Percentiles rank a stretch among this genome's conserved stretches.
Conservation (phyloP, 2,329 filamentous ascomycete species). For the Claviceps africana region DNA sequence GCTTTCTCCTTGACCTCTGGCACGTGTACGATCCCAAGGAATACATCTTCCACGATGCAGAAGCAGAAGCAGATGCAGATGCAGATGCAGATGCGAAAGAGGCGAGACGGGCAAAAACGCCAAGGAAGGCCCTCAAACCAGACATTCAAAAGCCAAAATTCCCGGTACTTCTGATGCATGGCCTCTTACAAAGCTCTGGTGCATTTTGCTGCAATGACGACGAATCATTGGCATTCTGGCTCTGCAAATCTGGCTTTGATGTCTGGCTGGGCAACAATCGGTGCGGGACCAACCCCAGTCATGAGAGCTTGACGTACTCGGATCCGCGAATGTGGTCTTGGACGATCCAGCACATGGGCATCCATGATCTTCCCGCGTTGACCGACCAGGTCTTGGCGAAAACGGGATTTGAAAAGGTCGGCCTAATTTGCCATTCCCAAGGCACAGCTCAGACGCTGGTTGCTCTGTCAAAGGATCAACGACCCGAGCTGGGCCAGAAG, state of each 20-base stretch:
- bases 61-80: neutral
- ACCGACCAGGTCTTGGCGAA: constrained; percentile 65
- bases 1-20: constrained; percentile 79
- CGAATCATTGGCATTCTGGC: constrained; percentile 76
- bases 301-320: constrained; percentile 51
- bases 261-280: constrained; percentile 94
- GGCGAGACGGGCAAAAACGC: constrained; percentile 12
- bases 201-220: constrained; percentile 87
- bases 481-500: constrained; percentile 68
- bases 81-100: neutral
- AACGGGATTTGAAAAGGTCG: constrained; percentile 72
- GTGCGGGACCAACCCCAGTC: constrained; percentile 69
- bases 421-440: constrained; percentile 76
- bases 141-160: constrained; percentile 45
- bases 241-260: constrained; percentile 85
- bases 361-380: constrained; percentile 73
- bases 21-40: constrained; percentile 78
- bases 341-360: constrained; percentile 91
- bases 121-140: constrained; percentile 25
- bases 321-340: constrained; percentile 94
- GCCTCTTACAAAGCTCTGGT: constrained; percentile 73
- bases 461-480: constrained; percentile 76
- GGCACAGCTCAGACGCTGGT: constrained; percentile 83
- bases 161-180: constrained; percentile 76
- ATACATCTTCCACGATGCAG: constrained; percentile 29